Evolutionary conservation across 306 rosid species (phyloP).

Genomic region (Corylus heterophylla): DNA sequence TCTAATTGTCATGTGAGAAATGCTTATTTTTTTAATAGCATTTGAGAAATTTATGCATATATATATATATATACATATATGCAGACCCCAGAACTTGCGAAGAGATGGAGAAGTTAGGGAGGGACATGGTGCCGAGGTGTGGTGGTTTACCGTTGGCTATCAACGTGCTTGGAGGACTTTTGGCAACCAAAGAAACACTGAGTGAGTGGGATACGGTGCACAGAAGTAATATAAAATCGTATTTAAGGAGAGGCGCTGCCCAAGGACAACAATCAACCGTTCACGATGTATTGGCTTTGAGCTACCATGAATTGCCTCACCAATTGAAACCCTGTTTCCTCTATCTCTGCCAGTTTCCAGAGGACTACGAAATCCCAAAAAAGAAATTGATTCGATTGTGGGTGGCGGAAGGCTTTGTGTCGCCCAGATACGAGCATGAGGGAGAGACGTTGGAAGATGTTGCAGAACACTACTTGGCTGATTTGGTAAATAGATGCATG

Average conservation of each 20-base stretch:
- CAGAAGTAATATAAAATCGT: constrained; percentile 21
- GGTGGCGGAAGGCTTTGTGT: constrained; percentile 58
- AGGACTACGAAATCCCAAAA: constrained; percentile 46
- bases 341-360: constrained; percentile 54
- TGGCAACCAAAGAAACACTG: constrained; percentile 42
- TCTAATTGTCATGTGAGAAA: too few relatives aligned
- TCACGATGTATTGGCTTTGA: constrained; percentile 45
- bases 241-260: constrained; percentile 34
- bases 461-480: constrained; percentile 39
- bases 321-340: constrained; percentile 53
- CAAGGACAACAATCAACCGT: constrained; percentile 36
- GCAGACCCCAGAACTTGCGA: constrained; percentile 27
- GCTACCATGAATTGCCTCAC: constrained; percentile 45
- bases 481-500: constrained; percentile 48
- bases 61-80: not conserved
- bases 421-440: constrained; percentile 32
- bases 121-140: constrained; percentile 53
- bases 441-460: constrained; percentile 39
- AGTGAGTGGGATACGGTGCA: constrained; percentile 43
- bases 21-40: too few relatives aligned
- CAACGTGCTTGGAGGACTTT: constrained; percentile 55
- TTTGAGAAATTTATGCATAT: not conserved
- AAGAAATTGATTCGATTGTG: constrained; percentile 41
- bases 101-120: constrained; percentile 37
- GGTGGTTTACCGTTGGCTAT: constrained; percentile 58